These are phyloP conservation scores for Fibroporia radiculosa DNA, from an alignment of 768 basidiomycete genomes.

Conservation along the genomic window DNA sequence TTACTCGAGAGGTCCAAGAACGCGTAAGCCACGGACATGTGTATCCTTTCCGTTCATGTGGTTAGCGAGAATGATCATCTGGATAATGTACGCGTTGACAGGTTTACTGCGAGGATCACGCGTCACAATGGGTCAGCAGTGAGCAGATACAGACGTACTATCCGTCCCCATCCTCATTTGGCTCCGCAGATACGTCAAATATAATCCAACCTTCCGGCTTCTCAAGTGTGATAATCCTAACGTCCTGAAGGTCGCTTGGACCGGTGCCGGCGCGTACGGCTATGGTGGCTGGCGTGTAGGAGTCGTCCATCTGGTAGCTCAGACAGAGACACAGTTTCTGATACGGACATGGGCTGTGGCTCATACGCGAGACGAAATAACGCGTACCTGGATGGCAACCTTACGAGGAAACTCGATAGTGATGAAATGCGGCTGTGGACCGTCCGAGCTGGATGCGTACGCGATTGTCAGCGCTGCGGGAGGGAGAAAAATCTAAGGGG, in stretches of 20 bases:
- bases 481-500: neutral
- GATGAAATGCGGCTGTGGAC: constrained; percentile 94
- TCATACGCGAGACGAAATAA: neutral
- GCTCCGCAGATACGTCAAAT: constrained; percentile 75
- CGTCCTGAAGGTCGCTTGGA: constrained; percentile 86
- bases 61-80: constrained; percentile 85
- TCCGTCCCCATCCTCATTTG: constrained; percentile 71
- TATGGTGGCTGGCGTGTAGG: constrained; percentile 91
- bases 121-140: neutral
- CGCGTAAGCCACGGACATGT: constrained; percentile 83
- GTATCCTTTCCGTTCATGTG: constrained; percentile 99
- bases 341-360: neutral
- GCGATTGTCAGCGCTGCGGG: neutral
- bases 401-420: constrained; percentile 90
- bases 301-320: constrained; percentile 81
- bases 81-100: constrained; percentile 82
- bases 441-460: constrained; percentile 60
- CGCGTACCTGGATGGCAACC: constrained; percentile 75
- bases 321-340: constrained; percentile 86
- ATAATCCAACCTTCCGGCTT: constrained; percentile 95
- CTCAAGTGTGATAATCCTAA: constrained; percentile 74
- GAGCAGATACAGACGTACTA: constrained; percentile 42
- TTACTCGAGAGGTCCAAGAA: constrained; percentile 84
- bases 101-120: constrained; percentile 51
- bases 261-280: constrained; percentile 90